A percentile compares a stretch with the other conserved stretches of the same genome.
Evolutionary conservation across 768 basidiomycete species (phyloP).

Genomic region (Artomyces pyxidatus): DNA sequence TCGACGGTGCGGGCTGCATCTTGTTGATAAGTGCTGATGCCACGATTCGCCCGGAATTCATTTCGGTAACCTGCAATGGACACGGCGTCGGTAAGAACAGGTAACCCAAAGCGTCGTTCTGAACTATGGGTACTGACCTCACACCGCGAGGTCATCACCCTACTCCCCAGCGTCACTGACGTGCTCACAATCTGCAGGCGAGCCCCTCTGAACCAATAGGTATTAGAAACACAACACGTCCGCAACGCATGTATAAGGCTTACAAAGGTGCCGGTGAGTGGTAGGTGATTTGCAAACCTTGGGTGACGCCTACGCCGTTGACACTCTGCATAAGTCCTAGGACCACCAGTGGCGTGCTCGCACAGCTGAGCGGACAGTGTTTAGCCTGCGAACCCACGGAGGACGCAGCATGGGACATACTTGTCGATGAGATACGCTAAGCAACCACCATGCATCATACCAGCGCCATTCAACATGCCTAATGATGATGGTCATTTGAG

Average conservation of each 20-base stretch:
- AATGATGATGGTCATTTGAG: neutral
- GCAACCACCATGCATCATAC: slow-evolving; percentile 72
- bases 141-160: slow-evolving; percentile 64
- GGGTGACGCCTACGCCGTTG: slow-evolving; percentile 71
- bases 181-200: slow-evolving; percentile 52
- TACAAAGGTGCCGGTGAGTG: slow-evolving; percentile 61
- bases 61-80: slow-evolving; percentile 55
- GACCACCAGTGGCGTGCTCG: slow-evolving; percentile 59
- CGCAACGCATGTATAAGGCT: slow-evolving; percentile 21
- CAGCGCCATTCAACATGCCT: slow-evolving; percentile 73
- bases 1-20: too few relatives aligned
- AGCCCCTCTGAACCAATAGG: slow-evolving; percentile 38
- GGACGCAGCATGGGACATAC: slow-evolving; percentile 26
- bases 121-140: slow-evolving; percentile 37
- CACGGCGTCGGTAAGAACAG: neutral
- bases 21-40: slow-evolving; percentile 65
- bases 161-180: slow-evolving; percentile 57
- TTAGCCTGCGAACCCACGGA: neutral
- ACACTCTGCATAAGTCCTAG: slow-evolving; percentile 50
- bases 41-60: slow-evolving; percentile 45
- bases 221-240: neutral
- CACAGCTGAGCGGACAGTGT: slow-evolving; percentile 37
- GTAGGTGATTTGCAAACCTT: slow-evolving; percentile 61
- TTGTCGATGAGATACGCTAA: slow-evolving; percentile 70
- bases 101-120: neutral